These are phyloP conservation scores for Eleusine coracana DNA, from an alignment of 176 grass and related monocot species.

Conservation along the genomic window DNA sequence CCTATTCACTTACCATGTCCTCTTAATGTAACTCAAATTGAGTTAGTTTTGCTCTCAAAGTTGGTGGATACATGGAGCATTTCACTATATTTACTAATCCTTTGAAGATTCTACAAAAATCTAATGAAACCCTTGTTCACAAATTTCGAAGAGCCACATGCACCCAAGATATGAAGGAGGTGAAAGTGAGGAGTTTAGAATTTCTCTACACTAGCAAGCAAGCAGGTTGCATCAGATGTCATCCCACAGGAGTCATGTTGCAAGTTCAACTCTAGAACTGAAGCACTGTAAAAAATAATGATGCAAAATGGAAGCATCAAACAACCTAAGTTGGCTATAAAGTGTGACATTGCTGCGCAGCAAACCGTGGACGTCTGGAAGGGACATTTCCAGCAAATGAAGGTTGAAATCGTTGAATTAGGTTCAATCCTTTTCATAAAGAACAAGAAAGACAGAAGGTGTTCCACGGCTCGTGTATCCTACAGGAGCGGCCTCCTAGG, in stretches of 20 bases:
- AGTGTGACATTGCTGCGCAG: too few species aligned
- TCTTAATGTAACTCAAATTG: not conserved
- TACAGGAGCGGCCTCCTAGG: too few species aligned
- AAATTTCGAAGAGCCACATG: not conserved
- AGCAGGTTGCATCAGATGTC: not conserved
- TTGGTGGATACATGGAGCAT: too few species aligned
- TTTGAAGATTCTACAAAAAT: not conserved
- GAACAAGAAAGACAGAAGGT: too few species aligned
- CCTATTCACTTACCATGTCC: not conserved
- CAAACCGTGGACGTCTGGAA: too few species aligned
- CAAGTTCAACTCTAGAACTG: constrained; percentile 1
- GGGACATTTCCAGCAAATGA: not conserved
- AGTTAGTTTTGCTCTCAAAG: not conserved
- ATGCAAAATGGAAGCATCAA: not conserved
- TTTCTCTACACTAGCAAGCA: not conserved
- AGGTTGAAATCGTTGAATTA: not conserved
- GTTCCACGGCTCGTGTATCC: too few species aligned
- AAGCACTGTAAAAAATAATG: not conserved
- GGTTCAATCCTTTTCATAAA: not conserved
- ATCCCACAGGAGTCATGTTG: not conserved
- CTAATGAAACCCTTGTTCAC: not conserved
- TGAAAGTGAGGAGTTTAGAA: not conserved
- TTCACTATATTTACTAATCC: not conserved
- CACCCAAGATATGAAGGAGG: not conserved
- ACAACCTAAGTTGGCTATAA: not conserved